Conservation (phyloP, 345 rosid species). For the Pugionium dolabratum region DNA sequence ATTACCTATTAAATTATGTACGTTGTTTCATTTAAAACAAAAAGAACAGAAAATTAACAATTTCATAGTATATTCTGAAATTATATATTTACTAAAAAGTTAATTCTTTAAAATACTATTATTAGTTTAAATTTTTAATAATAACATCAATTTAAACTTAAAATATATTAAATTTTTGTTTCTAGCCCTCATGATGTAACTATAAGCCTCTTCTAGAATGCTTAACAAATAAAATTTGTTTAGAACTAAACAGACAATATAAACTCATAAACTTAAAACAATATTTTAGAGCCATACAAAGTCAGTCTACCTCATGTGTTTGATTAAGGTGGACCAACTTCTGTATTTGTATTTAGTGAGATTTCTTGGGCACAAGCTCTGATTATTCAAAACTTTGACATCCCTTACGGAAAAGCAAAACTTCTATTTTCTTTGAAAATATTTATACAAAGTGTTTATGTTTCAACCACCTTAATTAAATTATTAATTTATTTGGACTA, state of each 20-base stretch:
- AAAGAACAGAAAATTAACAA: no score
- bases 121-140: no score
- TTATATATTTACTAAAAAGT: no score
- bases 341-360: background rate
- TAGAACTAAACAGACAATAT: background rate
- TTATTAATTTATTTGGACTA: conserved; percentile 12
- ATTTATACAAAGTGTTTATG: no score
- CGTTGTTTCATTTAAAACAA: no score
- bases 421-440: background rate
- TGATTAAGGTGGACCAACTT: conserved; percentile 4
- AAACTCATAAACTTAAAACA: background rate
- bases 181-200: conserved; percentile 17
- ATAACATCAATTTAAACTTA: no score
- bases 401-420: background rate
- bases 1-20: no score
- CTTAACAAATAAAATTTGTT: background rate
- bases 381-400: conserved; percentile 19
- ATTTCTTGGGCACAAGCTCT: background rate
- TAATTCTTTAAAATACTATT: no score
- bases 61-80: no score
- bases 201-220: conserved; percentile 2
- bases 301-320: conserved; percentile 3
- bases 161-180: background rate
- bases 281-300: background rate
- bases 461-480: background rate